These are phyloP conservation scores for Lasiodiplodia sp. DNA, from an alignment of 2,329 filamentous ascomycete species.

Conservation along the genomic window DNA sequence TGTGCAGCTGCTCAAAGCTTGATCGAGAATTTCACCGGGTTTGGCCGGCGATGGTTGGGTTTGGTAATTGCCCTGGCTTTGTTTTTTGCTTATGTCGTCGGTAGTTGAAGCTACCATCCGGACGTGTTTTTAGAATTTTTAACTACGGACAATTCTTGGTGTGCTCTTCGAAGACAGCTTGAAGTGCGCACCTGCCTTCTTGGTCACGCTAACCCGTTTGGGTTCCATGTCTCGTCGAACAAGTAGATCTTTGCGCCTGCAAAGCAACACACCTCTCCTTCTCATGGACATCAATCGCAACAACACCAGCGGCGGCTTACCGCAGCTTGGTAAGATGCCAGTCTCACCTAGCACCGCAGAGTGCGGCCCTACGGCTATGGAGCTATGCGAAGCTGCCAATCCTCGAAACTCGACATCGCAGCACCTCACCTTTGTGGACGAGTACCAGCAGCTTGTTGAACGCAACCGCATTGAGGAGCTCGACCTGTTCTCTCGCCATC, in stretches of 20 bases:
- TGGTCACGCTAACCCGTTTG: no score
- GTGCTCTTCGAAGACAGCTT: no score
- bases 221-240: no score
- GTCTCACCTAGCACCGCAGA: background rate
- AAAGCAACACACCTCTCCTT: background rate
- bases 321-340: background rate
- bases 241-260: background rate
- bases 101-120: no score
- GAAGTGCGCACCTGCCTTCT: no score
- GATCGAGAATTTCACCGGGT: no score
- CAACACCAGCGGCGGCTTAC: background rate
- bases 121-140: no score
- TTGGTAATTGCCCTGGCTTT: no score
- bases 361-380: background rate
- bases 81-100: no score
- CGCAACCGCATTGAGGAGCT: background rate
- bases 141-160: no score
- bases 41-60: no score
- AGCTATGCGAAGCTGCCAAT: background rate
- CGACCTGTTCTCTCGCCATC: background rate
- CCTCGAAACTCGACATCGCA: background rate
- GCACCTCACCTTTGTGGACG: background rate
- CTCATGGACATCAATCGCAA: background rate
- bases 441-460: background rate
- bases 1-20: no score